These are phyloP conservation scores for Botrytis porri DNA, from an alignment of 2,329 filamentous ascomycete genomes.

Conservation along the genomic window DNA sequence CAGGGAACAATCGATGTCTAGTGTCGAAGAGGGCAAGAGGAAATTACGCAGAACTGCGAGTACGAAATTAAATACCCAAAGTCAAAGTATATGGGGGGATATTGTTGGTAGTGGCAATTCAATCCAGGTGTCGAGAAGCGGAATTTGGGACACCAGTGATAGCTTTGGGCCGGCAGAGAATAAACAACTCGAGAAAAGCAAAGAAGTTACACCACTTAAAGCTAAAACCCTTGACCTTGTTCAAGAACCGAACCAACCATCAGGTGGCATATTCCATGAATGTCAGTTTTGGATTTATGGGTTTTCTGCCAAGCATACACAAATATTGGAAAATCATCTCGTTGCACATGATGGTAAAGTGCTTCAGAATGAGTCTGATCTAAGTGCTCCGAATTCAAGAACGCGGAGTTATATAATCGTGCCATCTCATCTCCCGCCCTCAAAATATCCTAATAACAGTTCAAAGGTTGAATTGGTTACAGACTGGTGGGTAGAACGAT, in stretches of 20 bases:
- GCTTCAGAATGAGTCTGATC: slow-evolving; percentile 25
- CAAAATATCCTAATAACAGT: slow-evolving; percentile 34
- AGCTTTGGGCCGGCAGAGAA: slow-evolving; percentile 12
- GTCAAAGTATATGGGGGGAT: slow-evolving; percentile 84
- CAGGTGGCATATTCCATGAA: slow-evolving; percentile 43
- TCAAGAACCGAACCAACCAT: slow-evolving; percentile 22
- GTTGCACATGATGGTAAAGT: slow-evolving; percentile 39
- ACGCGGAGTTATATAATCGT: slow-evolving; percentile 41
- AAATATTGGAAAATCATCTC: slow-evolving; percentile 40
- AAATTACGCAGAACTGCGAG: slow-evolving; percentile 88
- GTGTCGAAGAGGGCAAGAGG: slow-evolving; percentile 59
- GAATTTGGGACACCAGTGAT: slow-evolving; percentile 31
- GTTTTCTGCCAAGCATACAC: slow-evolving; percentile 42
- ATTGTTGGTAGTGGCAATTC: slow-evolving; percentile 58
- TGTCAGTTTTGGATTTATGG: slow-evolving; percentile 44
- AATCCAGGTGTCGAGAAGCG: slow-evolving; percentile 33
- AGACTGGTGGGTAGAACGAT: slow-evolving; percentile 91
- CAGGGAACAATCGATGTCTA: slow-evolving; percentile 48
- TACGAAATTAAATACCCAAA: slow-evolving; percentile 75
- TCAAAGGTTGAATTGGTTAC: slow-evolving; percentile 59
- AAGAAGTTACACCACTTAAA: background rate
- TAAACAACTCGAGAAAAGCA: background rate
- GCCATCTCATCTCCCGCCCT: slow-evolving; percentile 43
- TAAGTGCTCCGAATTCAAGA: slow-evolving; percentile 21
- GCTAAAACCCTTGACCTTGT: slow-evolving; percentile 19